Evolutionary conservation across 163 green algal genomes (phyloP), one percentile per base, ranked within the genome.

Genomic region (Volvox carteri): DNA sequence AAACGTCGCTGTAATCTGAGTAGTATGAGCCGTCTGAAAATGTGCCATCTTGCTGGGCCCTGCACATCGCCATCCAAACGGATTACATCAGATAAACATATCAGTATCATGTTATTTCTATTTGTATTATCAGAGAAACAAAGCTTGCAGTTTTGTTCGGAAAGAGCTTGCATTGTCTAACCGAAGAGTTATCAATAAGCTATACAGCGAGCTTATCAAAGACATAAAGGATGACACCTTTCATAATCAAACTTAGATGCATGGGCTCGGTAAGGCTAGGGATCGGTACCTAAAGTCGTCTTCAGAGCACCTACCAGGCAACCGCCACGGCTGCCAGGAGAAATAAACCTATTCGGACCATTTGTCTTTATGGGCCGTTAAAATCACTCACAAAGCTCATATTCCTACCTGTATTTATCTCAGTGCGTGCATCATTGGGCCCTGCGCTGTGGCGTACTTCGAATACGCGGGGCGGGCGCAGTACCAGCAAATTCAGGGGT

Each of bases 331-430:
- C 62, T 73, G 62, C 62, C 62, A 28, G 16, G 11, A 73, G 21
- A 41, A 73, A 41, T 16, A 37, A 73, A 23, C 28, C 4, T 73
- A 73, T 42, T 33, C 62, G 62, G 9, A 7, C 4, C 62, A 73
- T 73, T 37, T 42, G n/a, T 33, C 16, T 11, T 41, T 2, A 41
- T 73, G n/a, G 16, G n/a, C 23, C 16, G n/a, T 8, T 42, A 39
- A 41, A 73, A 41, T 73, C 28, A 16, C 7, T 73, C 2, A 25
- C 4, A 42, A 11, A 11, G 16, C 9, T 8, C 35, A 21, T 11
- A 41, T 42, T 73, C n/a, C 62, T 73, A 73, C 62, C 62, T 73
- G n/a, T 42, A 73, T 73, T 73, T 73, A 73, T 73, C 11, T 73
- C 16, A 73, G 37, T 37, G n/a, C 62, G 3, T 73, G 62, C 62